These are phyloP conservation scores for Raffaelea deltoideospora DNA, from an alignment of 2,329 filamentous ascomycete species.

Conservation along the genomic window DNA sequence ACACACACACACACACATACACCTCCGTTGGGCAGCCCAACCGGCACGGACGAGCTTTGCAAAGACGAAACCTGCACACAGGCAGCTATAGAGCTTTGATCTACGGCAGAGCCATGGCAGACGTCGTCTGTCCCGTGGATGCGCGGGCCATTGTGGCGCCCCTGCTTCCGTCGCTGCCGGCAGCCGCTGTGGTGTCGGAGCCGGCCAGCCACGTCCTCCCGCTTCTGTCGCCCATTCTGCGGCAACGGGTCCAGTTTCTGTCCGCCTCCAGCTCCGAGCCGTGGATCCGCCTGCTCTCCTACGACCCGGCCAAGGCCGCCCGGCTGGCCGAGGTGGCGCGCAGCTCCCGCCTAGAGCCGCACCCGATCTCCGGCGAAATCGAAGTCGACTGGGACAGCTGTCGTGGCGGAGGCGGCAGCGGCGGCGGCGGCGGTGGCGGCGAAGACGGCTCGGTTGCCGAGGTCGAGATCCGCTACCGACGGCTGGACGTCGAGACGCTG, in stretches of 20 bases:
- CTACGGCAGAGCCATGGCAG: constrained; percentile 7
- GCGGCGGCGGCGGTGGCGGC: constrained; percentile 10
- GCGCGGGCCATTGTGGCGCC: constrained; percentile 34
- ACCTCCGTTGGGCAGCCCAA: no score
- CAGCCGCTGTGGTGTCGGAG: constrained; percentile 40
- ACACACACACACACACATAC: no score
- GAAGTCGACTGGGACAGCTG: constrained; percentile 50
- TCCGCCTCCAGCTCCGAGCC: constrained; percentile 43
- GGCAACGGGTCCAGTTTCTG: constrained; percentile 51
- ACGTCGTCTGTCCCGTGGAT: constrained; percentile 27
- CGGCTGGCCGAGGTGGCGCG: constrained; percentile 46
- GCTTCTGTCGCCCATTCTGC: constrained; percentile 48
- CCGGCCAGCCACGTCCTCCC: constrained; percentile 42
- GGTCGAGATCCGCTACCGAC: constrained; percentile 44
- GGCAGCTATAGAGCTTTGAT: no score
- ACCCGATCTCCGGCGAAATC: constrained; percentile 66
- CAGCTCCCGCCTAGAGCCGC: constrained; percentile 55
- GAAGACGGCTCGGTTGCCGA: constrained; percentile 30
- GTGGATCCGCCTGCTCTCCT: constrained; percentile 61
- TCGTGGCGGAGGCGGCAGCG: not conserved
- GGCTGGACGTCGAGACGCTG: constrained; percentile 62
- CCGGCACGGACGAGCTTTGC: no score
- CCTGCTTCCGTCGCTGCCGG: constrained; percentile 43
- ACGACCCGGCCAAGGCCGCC: constrained; percentile 40
- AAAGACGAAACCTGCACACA: no score